phyloP scores from a whole-genome alignment of 441 rosid species.

The Rhodomyrtus psidioides region DNA sequence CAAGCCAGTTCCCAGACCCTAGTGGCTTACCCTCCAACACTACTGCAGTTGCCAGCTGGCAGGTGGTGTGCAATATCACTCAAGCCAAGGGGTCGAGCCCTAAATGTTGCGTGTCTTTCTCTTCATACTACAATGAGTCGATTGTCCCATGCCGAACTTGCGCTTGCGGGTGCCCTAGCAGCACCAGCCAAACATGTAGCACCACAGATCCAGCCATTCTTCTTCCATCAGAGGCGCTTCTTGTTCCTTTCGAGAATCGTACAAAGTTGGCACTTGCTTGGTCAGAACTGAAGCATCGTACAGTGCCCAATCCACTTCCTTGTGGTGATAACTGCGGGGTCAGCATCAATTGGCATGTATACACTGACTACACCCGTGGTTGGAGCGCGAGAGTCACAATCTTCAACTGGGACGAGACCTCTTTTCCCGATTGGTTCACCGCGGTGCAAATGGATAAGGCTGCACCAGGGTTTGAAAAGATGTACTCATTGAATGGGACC shows the following conservation, averaged over 20 bases:
- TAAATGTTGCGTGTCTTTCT: slow-evolving; percentile 82
- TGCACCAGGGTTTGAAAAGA: neutral
- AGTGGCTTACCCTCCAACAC: slow-evolving; percentile 55
- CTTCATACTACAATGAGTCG: slow-evolving; percentile 84
- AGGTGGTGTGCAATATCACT: slow-evolving; percentile 92
- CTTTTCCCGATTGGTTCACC: slow-evolving; percentile 54
- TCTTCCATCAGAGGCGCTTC: slow-evolving; percentile 70
- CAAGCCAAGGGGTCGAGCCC: slow-evolving; percentile 35
- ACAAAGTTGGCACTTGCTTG: slow-evolving; percentile 46
- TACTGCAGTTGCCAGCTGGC: slow-evolving; percentile 84
- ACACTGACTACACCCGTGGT: slow-evolving; percentile 62
- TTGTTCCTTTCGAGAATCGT: slow-evolving; percentile 78
- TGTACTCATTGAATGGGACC: neutral
- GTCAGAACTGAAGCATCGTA: slow-evolving; percentile 48
- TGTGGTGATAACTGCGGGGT: slow-evolving; percentile 91
- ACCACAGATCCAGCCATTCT: slow-evolving; percentile 59
- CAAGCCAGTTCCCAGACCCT: slow-evolving; percentile 58
- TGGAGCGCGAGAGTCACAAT: slow-evolving; percentile 84
- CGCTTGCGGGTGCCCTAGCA: slow-evolving; percentile 74
- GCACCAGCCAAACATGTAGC: slow-evolving; percentile 49
- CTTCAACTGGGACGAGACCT: slow-evolving; percentile 79
- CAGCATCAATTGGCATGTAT: slow-evolving; percentile 82
- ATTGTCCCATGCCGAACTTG: slow-evolving; percentile 80
- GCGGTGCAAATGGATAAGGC: neutral
- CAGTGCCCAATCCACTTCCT: slow-evolving; percentile 67